Percentiles rank a stretch among this genome's conserved stretches.
Conservation (phyloP, 306 rosid species). For the Cicer judaicum region DNA sequence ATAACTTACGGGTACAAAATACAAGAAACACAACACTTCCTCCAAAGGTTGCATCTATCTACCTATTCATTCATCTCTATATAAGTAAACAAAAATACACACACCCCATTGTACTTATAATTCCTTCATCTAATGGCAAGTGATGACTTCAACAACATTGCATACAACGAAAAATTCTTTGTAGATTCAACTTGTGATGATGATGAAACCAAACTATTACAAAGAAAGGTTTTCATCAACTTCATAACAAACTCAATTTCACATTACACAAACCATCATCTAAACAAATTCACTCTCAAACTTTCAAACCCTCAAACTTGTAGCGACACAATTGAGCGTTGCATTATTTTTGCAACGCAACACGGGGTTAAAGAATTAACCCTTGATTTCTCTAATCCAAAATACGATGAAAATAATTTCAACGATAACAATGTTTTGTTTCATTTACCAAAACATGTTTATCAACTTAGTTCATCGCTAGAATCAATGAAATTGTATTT, state of each 20-base stretch:
- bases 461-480: neutral
- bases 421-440: neutral
- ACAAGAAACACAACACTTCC: neutral
- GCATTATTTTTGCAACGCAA: neutral
- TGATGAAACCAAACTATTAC: neutral
- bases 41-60: neutral
- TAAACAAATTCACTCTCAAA: slow-evolving; percentile 32
- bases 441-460: neutral
- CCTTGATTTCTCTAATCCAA: slow-evolving; percentile 38
- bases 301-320: slow-evolving; percentile 8
- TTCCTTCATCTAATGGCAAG: too few relatives aligned
- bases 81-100: too few relatives aligned
- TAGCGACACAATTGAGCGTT: neutral
- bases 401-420: neutral
- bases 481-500: slow-evolving; percentile 36
- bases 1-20: too few relatives aligned
- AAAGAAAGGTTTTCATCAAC: slow-evolving; percentile 19
- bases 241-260: slow-evolving; percentile 12
- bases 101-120: too few relatives aligned
- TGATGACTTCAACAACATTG: neutral
- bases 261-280: neutral
- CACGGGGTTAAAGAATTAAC: neutral
- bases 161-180: slow-evolving; percentile 39
- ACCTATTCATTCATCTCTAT: too few relatives aligned
- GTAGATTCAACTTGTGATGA: neutral